These are phyloP conservation scores for Fonsecaea nubica DNA, from an alignment of 2,329 filamentous ascomycete species.

Conservation along the genomic window DNA sequence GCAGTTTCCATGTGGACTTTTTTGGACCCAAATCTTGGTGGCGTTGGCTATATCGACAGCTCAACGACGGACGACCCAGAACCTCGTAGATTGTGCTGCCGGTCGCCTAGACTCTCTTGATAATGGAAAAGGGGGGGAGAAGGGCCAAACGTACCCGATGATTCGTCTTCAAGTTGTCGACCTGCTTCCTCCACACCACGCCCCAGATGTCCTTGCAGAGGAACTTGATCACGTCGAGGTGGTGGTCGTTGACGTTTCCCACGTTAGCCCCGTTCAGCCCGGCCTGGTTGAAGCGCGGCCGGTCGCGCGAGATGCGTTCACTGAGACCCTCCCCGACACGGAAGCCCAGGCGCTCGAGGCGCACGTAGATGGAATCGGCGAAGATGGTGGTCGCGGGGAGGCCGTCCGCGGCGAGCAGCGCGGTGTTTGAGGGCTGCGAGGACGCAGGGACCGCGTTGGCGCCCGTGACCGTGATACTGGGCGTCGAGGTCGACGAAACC, in stretches of 20 bases:
- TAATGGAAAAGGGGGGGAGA: neutral
- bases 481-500: neutral
- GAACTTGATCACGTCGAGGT: constrained; percentile 96
- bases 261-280: neutral
- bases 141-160: constrained; percentile 68
- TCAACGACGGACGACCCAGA: neutral
- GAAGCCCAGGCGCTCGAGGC: constrained; percentile 85
- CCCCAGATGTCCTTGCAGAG: constrained; percentile 98
- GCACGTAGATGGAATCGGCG: constrained; percentile 81
- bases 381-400: constrained; percentile 69
- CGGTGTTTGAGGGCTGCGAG: neutral
- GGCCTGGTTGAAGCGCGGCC: constrained; percentile 76
- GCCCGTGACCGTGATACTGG: constrained; percentile 12
- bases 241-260: constrained; percentile 46
- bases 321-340: constrained; percentile 90
- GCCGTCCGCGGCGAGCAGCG: constrained; percentile 36
- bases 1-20: too few species aligned
- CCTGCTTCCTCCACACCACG: constrained; percentile 91
- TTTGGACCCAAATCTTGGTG: neutral
- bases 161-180: constrained; percentile 98
- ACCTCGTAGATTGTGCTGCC: neutral
- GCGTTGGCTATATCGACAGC: neutral
- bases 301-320: constrained; percentile 72
- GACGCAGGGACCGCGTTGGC: constrained; percentile 1
- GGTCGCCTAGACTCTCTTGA: neutral